phyloP scores from a whole-genome alignment of 2,329 filamentous ascomycete genomes.

The Biscogniauxia sp. region DNA sequence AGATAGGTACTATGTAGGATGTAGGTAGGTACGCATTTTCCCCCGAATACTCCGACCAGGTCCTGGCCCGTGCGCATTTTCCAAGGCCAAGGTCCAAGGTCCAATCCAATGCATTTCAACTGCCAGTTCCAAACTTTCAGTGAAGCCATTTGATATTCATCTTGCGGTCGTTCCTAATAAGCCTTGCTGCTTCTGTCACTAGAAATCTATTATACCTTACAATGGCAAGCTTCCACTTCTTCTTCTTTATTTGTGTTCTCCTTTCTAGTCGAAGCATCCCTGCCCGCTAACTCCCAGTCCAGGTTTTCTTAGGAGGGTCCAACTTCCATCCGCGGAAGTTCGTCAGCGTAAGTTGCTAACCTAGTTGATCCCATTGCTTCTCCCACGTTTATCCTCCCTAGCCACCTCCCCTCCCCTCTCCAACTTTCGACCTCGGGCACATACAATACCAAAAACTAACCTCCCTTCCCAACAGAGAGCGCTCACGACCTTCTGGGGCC shows the following conservation, averaged over 20 bases:
- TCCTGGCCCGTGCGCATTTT: too few species aligned
- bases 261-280: too few species aligned
- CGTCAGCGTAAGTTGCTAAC: slow-evolving; percentile 74
- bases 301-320: slow-evolving; percentile 84
- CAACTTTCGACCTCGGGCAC: neutral
- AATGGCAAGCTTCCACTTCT: neutral
- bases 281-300: neutral
- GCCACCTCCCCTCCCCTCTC: slow-evolving; percentile 8
- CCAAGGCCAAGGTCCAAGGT: too few species aligned
- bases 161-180: slow-evolving; percentile 8
- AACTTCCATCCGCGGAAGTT: slow-evolving; percentile 82
- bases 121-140: neutral
- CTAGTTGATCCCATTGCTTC: slow-evolving; percentile 7
- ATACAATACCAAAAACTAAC: slow-evolving; percentile 8
- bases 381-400: slow-evolving; percentile 1
- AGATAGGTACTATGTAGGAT: too few species aligned
- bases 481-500: slow-evolving; percentile 82
- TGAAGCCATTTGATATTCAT: neutral
- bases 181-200: neutral
- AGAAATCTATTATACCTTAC: neutral
- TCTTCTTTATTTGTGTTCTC: neutral
- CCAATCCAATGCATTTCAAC: too few species aligned
- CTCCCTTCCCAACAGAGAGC: slow-evolving; percentile 50
- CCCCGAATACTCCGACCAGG: too few species aligned
- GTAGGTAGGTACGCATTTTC: too few species aligned